Percentiles rank a stretch among this genome's conserved stretches.
Conservation (phyloP, 768 basidiomycete genomes). For the Kwoniella bestiolae region DNA sequence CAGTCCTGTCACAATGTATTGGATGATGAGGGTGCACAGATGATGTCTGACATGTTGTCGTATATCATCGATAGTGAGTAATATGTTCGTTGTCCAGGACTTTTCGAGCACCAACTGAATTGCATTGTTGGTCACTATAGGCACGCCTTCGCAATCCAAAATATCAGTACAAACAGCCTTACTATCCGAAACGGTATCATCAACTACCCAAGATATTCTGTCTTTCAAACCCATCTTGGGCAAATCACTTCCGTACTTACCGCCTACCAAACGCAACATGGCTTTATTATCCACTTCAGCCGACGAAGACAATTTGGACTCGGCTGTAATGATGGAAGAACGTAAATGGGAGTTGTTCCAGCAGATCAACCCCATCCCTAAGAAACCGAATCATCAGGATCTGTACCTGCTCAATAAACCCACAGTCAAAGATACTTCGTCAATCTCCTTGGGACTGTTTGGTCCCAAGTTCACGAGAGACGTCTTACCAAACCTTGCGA, state of each 20-base stretch:
- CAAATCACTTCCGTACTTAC: slow-evolving; percentile 26
- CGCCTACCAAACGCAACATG: slow-evolving; percentile 33
- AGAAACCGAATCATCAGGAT: slow-evolving; percentile 23
- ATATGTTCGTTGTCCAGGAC: not conserved
- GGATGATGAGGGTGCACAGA: not conserved
- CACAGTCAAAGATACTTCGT: slow-evolving; percentile 33
- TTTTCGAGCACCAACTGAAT: not conserved
- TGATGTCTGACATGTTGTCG: slow-evolving; percentile 34
- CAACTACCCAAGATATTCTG: slow-evolving; percentile 26
- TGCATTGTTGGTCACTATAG: too few species aligned
- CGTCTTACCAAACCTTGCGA: slow-evolving; percentile 18
- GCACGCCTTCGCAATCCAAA: slow-evolving; percentile 36
- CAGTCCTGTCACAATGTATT: slow-evolving; percentile 15
- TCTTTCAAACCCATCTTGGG: slow-evolving; percentile 5
- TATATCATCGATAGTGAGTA: slow-evolving; percentile 46
- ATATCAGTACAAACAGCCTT: slow-evolving; percentile 35
- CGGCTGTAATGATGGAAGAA: slow-evolving; percentile 38
- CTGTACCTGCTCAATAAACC: slow-evolving; percentile 31
- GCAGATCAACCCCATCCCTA: slow-evolving; percentile 32
- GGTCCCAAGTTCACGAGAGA: slow-evolving; percentile 42
- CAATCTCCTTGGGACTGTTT: slow-evolving; percentile 41
- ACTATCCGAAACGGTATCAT: slow-evolving; percentile 25
- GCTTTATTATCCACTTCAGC: slow-evolving; percentile 7
- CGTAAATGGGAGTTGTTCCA: slow-evolving; percentile 50
- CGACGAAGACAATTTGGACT: slow-evolving; percentile 15